Percentiles rank a stretch among this genome's conserved stretches.
phyloP scores from a whole-genome alignment of 345 rosid species.

The Boechera stricta region DNA sequence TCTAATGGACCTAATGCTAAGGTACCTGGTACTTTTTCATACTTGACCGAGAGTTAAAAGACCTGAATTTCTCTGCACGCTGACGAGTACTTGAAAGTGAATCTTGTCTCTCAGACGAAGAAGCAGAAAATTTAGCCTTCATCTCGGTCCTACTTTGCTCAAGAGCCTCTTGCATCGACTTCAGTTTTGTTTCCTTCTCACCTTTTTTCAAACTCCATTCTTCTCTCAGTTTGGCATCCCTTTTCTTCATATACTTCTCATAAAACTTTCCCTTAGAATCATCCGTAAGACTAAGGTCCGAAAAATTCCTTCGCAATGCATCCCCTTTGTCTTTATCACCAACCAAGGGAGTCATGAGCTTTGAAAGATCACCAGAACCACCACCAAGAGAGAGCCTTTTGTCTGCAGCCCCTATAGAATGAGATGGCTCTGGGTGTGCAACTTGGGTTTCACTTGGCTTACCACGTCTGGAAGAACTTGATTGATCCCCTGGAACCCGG shows the following conservation, averaged over 20 bases:
- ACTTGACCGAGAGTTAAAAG: slow-evolving; percentile 56
- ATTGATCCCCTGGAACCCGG: slow-evolving; percentile 62
- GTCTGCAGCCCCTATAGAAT: slow-evolving; percentile 48
- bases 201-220: slow-evolving; percentile 67
- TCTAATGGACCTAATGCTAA: slow-evolving; percentile 11
- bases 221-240: slow-evolving; percentile 85
- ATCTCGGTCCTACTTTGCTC: slow-evolving; percentile 79
- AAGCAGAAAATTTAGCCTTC: slow-evolving; percentile 65
- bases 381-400: slow-evolving; percentile 42
- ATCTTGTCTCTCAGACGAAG: slow-evolving; percentile 49
- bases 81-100: slow-evolving; percentile 48
- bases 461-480: slow-evolving; percentile 61
- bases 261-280: slow-evolving; percentile 79
- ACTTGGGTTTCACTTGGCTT: slow-evolving; percentile 59
- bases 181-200: slow-evolving; percentile 65
- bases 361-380: slow-evolving; percentile 39
- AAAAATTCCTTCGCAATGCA: slow-evolving; percentile 56
- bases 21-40: slow-evolving; percentile 77
- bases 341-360: slow-evolving; percentile 50
- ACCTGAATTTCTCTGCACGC: slow-evolving; percentile 68
- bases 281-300: slow-evolving; percentile 59
- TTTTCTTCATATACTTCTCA: slow-evolving; percentile 77
- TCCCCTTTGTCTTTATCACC: slow-evolving; percentile 46
- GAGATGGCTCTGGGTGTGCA: slow-evolving; percentile 50
- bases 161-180: slow-evolving; percentile 76